A percentile compares a stretch with the other conserved stretches of the same genome.
Evolutionary conservation across 345 rosid genomes (phyloP).

Genomic region (Gossypium turneri): DNA sequence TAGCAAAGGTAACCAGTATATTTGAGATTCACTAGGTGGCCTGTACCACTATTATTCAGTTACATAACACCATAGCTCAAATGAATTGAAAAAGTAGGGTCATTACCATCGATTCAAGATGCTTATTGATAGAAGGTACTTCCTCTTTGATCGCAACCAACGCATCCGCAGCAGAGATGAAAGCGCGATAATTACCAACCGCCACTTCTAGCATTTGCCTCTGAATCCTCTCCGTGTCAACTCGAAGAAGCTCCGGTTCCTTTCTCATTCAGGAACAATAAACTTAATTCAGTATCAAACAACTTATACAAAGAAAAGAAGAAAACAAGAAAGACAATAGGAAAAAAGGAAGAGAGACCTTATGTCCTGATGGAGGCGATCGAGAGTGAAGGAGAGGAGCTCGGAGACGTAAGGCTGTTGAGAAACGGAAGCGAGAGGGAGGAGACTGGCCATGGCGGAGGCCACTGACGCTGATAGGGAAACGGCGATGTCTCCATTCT

Average conservation of each 20-base stretch:
- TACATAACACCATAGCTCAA: not conserved
- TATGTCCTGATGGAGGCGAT: conserved; percentile 85
- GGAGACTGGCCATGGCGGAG: conserved; percentile 38
- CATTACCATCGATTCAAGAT: conserved; percentile 77
- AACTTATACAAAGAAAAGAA: not conserved
- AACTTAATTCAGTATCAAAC: not conserved
- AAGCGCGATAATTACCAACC: conserved; percentile 86
- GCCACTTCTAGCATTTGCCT: conserved; percentile 99
- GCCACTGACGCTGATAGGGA: conserved; percentile 20
- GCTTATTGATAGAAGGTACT: conserved; percentile 82
- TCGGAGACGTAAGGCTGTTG: conserved; percentile 94
- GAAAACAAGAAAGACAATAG: not conserved
- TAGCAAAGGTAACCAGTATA: not conserved
- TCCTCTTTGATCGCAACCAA: conserved; percentile 79
- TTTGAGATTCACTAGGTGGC: no score
- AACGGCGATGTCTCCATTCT: no score
- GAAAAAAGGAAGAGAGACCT: conserved; percentile 37
- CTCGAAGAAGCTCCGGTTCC: conserved; percentile 97
- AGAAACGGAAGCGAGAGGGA: conserved; percentile 74
- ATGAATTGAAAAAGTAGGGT: not conserved
- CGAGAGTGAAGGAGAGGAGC: conserved; percentile 57
- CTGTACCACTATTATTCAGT: no score
- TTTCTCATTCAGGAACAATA: conserved; percentile 14
- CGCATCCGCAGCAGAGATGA: conserved; percentile 90
- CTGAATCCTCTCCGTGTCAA: conserved; percentile 90